Conservation (phyloP, 2,329 filamentous ascomycete genomes). For the Epichloe glyceriae region DNA sequence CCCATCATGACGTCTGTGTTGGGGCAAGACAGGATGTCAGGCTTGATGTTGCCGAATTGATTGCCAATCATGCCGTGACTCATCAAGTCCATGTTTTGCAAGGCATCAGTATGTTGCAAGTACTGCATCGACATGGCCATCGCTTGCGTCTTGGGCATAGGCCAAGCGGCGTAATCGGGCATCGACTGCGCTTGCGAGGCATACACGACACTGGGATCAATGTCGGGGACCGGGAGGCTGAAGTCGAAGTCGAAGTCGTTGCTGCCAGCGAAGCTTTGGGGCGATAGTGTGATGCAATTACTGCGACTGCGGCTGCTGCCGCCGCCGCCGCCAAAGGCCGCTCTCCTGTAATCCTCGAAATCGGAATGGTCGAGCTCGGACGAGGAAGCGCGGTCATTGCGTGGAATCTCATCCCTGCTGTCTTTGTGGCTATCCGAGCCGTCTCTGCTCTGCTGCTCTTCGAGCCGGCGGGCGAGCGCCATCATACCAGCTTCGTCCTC, state of each 20-base stretch:
- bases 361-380: constrained; percentile 44
- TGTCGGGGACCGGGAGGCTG: constrained; percentile 19
- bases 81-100: constrained; percentile 32
- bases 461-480: constrained; percentile 42
- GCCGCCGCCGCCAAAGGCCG: constrained; percentile 27
- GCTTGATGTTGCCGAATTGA: constrained; percentile 42
- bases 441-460: constrained; percentile 31
- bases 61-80: constrained; percentile 38
- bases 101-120: constrained; percentile 24
- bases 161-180: constrained; percentile 20
- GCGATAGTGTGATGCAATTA: constrained; percentile 33
- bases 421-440: constrained; percentile 18
- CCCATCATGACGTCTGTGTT: constrained; percentile 45
- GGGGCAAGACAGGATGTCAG: constrained; percentile 37
- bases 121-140: constrained; percentile 25
- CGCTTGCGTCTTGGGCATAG: constrained; percentile 15
- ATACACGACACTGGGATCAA: constrained; percentile 22
- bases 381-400: constrained; percentile 34
- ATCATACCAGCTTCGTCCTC: constrained; percentile 46
- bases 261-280: constrained; percentile 34
- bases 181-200: constrained; percentile 22
- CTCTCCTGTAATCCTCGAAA: constrained; percentile 41
- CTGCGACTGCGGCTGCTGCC: constrained; percentile 15
- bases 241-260: constrained; percentile 27
- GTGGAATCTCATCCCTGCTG: constrained; percentile 8